Evolutionary conservation across 176 grass and related monocot genomes (phyloP).

Genomic region (Saccharum officinarum): DNA sequence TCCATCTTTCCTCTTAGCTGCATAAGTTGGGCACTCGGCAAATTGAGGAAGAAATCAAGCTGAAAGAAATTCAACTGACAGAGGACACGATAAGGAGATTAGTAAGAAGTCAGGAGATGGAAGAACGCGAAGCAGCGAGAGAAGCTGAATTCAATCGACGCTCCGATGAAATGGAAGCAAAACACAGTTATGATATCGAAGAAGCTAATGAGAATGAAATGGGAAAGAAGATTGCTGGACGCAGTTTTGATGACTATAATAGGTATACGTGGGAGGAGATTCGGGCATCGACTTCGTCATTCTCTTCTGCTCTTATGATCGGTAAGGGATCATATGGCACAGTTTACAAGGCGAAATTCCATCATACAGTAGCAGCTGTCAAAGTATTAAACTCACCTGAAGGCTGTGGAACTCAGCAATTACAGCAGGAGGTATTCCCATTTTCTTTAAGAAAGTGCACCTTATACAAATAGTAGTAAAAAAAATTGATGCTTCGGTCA

Average conservation of each 20-base stretch:
- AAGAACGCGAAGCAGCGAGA: slow-evolving; percentile 31
- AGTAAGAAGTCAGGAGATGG: slow-evolving; percentile 26
- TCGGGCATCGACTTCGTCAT: slow-evolving; percentile 62
- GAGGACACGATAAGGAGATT: slow-evolving; percentile 39
- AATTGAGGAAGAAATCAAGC: slow-evolving; percentile 48
- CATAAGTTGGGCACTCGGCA: slow-evolving; percentile 13
- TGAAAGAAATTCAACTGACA: slow-evolving; percentile 46
- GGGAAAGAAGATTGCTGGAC: neutral
- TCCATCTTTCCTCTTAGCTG: slow-evolving; percentile 29
- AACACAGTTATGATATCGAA: neutral
- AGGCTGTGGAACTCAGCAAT: slow-evolving; percentile 60
- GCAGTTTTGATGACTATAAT: slow-evolving; percentile 32
- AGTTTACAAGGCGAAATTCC: slow-evolving; percentile 84
- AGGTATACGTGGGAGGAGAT: slow-evolving; percentile 89
- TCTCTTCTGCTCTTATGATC: slow-evolving; percentile 62
- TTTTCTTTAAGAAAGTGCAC: slow-evolving; percentile 1
- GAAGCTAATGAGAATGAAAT: slow-evolving; percentile 34
- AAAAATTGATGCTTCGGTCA: neutral
- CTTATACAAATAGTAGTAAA: neutral
- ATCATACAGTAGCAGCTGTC: slow-evolving; percentile 71
- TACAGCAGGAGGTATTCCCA: slow-evolving; percentile 79
- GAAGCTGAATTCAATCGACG: slow-evolving; percentile 20
- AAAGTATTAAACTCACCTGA: slow-evolving; percentile 81
- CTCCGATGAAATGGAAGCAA: slow-evolving; percentile 27
- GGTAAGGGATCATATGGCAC: slow-evolving; percentile 83